These are phyloP conservation scores for Tagetes erecta DNA, from an alignment of 129 eudicot species.

Conservation along the genomic window DNA sequence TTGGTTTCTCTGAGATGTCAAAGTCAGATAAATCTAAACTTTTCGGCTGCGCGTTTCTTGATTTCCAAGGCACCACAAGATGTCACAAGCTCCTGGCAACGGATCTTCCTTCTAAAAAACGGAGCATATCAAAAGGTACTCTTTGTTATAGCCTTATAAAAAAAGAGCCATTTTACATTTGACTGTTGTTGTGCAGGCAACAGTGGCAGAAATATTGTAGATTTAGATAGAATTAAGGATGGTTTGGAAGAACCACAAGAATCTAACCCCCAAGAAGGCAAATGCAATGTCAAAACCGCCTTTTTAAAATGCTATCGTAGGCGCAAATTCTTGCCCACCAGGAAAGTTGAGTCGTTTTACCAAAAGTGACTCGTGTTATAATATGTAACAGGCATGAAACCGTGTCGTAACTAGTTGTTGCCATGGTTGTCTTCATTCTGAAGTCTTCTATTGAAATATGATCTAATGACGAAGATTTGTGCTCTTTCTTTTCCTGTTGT, in stretches of 20 bases:
- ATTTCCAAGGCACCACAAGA: slow-evolving; percentile 78
- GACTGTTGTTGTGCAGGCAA: slow-evolving; percentile 31
- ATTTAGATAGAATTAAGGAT: slow-evolving; percentile 42
- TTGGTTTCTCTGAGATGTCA: slow-evolving; percentile 70
- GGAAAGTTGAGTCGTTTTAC: slow-evolving; percentile 24
- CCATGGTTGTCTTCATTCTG: not conserved
- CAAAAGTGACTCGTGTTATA: slow-evolving; percentile 8
- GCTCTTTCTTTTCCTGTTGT: no score
- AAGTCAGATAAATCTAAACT: slow-evolving; percentile 53
- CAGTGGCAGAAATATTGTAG: slow-evolving; percentile 24
- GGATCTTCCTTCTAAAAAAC: slow-evolving; percentile 26
- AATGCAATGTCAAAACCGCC: slow-evolving; percentile 18
- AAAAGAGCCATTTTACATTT: not conserved
- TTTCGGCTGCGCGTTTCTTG: slow-evolving; percentile 60
- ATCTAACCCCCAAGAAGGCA: slow-evolving; percentile 18
- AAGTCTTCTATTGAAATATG: not conserved
- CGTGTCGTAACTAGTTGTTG: not conserved
- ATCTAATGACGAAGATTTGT: not conserved
- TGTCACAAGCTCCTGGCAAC: slow-evolving; percentile 70
- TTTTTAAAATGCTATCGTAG: slow-evolving; percentile 46
- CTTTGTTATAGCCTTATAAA: not conserved
- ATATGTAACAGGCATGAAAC: slow-evolving; percentile 8
- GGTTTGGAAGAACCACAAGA: slow-evolving; percentile 56
- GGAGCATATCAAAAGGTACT: slow-evolving; percentile 40
- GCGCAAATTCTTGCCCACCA: slow-evolving; percentile 33